Conservation (phyloP, 768 basidiomycete genomes). For the Podaxis sp. region DNA sequence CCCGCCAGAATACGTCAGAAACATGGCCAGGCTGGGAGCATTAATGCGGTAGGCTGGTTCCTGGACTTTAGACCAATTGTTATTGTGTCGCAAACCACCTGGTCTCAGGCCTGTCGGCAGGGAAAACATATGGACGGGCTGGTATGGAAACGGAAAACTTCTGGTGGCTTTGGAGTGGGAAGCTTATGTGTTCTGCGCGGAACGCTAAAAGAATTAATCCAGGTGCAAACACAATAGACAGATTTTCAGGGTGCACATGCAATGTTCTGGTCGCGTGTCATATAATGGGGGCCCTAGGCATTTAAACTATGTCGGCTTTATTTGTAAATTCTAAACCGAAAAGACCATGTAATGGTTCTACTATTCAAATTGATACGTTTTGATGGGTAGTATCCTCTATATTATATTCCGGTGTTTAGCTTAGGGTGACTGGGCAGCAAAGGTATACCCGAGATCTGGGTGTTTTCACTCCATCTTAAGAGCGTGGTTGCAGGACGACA, state of each 20-base stretch:
- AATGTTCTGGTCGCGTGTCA: neutral
- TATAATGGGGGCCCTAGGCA: neutral
- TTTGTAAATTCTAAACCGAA: neutral
- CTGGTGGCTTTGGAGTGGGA: constrained; percentile 2
- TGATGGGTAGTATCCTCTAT: neutral
- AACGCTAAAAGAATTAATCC: neutral
- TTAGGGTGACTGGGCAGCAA: neutral
- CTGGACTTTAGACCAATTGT: neutral
- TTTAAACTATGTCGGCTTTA: neutral
- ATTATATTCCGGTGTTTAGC: too few species aligned
- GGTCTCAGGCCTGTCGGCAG: neutral
- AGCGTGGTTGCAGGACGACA: neutral
- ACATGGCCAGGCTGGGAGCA: neutral
- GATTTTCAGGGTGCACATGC: neutral
- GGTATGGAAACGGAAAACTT: neutral
- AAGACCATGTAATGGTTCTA: neutral
- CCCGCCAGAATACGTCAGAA: neutral
- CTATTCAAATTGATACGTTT: neutral
- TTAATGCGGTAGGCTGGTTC: neutral
- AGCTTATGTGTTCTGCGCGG: neutral
- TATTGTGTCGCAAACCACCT: neutral
- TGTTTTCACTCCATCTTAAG: neutral
- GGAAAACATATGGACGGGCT: constrained; percentile 6
- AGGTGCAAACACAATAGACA: neutral
- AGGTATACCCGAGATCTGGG: neutral